Percentiles rank a stretch among this genome's conserved stretches.
Evolutionary conservation across 371 early-diverging fungal genomes (phyloP).

Genomic region (Catenaria anguillulae): DNA sequence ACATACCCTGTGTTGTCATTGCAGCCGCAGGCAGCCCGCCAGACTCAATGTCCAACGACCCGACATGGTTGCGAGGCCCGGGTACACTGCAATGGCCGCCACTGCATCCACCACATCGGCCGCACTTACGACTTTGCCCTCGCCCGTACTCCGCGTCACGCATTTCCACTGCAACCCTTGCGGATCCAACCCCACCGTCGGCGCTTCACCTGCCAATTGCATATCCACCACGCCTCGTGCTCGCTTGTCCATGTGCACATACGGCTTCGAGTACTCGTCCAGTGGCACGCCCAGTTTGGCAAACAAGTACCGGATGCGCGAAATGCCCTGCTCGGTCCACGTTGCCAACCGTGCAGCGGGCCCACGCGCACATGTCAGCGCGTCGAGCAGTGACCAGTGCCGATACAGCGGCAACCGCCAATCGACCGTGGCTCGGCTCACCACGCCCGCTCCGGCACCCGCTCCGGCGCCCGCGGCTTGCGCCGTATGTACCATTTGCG

Average conservation of each 20-base stretch:
- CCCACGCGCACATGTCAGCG: not conserved
- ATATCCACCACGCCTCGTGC: too few species aligned
- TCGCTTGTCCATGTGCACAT: not conserved
- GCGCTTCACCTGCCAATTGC: not conserved
- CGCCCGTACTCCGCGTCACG: too few species aligned
- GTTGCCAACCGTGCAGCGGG: not conserved
- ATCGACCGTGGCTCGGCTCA: not conserved
- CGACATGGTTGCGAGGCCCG: too few species aligned
- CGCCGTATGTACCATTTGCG: not conserved
- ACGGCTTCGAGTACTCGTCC: conserved; percentile 1
- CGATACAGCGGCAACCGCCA: not conserved
- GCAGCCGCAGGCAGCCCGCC: too few species aligned
- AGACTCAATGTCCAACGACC: too few species aligned
- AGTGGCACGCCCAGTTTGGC: not conserved
- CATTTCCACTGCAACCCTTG: too few species aligned
- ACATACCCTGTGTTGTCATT: too few species aligned
- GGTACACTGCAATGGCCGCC: not conserved
- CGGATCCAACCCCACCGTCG: not conserved
- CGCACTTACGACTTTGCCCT: not conserved
- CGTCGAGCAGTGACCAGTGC: conserved; percentile 1
- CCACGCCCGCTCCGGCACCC: not conserved
- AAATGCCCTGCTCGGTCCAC: not conserved
- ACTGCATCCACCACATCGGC: not conserved
- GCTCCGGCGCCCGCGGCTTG: too few species aligned
- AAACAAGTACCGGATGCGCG: not conserved